A percentile compares a stretch with the other conserved stretches of the same genome.
These are phyloP conservation scores for Suillus luteus DNA, from an alignment of 768 basidiomycete species.

Conservation along the genomic window DNA sequence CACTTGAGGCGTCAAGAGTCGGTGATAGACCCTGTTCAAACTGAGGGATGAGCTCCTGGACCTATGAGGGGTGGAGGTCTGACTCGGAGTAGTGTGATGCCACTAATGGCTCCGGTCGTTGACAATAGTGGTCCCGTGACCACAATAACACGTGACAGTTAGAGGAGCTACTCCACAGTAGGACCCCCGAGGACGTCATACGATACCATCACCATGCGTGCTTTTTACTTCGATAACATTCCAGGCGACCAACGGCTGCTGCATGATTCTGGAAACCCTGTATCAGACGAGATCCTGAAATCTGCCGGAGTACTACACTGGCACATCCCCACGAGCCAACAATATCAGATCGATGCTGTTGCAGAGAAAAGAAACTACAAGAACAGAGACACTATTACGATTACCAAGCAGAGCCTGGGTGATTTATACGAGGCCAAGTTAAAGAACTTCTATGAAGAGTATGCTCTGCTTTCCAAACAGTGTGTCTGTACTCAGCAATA, in stretches of 20 bases:
- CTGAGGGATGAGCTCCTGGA: neutral
- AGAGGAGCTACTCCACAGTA: too few relatives aligned
- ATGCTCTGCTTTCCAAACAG: slow-evolving; percentile 22
- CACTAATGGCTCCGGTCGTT: too few relatives aligned
- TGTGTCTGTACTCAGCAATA: neutral
- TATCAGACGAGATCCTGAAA: slow-evolving; percentile 49
- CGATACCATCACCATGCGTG: slow-evolving; percentile 51
- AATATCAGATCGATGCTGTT: slow-evolving; percentile 59
- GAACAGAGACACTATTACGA: slow-evolving; percentile 79
- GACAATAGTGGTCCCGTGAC: too few relatives aligned
- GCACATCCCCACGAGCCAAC: slow-evolving; percentile 56
- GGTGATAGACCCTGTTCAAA: neutral
- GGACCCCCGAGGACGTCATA: too few relatives aligned
- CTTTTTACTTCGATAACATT: slow-evolving; percentile 74
- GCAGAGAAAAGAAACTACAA: slow-evolving; percentile 76
- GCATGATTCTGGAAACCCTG: slow-evolving; percentile 70
- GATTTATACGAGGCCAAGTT: slow-evolving; percentile 82
- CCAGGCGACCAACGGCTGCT: slow-evolving; percentile 80
- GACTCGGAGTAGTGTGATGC: too few relatives aligned
- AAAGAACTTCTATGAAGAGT: slow-evolving; percentile 85
- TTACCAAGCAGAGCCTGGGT: slow-evolving; percentile 78
- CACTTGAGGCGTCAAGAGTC: neutral
- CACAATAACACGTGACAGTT: too few relatives aligned
- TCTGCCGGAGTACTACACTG: slow-evolving; percentile 67
- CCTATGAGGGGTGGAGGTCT: too few relatives aligned